Base-by-base conservation (phyloP, 2,329 filamentous ascomycete species). In the Thielaviopsis populi region DNA sequence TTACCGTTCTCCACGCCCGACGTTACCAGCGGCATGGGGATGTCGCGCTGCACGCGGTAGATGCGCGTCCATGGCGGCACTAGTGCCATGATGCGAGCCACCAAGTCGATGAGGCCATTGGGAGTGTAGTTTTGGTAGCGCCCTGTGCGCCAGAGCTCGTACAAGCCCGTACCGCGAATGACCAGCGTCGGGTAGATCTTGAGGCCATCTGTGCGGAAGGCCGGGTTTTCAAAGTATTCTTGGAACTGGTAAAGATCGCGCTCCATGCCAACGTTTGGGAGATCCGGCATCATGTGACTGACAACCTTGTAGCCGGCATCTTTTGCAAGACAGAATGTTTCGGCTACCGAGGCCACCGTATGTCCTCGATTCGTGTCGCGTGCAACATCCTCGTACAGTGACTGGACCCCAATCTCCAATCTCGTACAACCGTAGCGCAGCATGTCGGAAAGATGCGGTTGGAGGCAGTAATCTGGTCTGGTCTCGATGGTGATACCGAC, bases 21-120 rank as follows among this genome's bases (percentile, higher is more conserved):
- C 0, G 94, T 97, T n/a, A 99, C 95, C 27, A 99, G 80, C 0
- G 94, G 94, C 94, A 99, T 99, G n/a, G 94, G 94, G 65, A 99
- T 99, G 75, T 99, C 94, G 73, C 94, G 85, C 77, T 99, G 94
- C 0, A 99, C 94, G 66, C 94, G 90, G 77, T 99, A 99, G 71
- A 99, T 99, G 67, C 94, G 85, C 0, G 95, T 99, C 94, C 94
- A 99, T 1, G 94, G 94, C 0, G 94, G 94, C 0, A 99, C 87
- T 1, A 99, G 80, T 0, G 94, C 94, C 67, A 99, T 78, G 62
- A 99, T 99, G n/a, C 94, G 85, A 2, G 94, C 95, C 0, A 99
- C 91, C 17, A 99, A 83, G 72, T 99, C 94, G 67, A 99, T 90
- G 41, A 99, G 81, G 0, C 89, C 92, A 73, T 99, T 99, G 3